Evolutionary conservation across 441 rosid species (phyloP), one percentile per base, ranked within the genome.

Genomic region (Biscutella laevigata): DNA sequence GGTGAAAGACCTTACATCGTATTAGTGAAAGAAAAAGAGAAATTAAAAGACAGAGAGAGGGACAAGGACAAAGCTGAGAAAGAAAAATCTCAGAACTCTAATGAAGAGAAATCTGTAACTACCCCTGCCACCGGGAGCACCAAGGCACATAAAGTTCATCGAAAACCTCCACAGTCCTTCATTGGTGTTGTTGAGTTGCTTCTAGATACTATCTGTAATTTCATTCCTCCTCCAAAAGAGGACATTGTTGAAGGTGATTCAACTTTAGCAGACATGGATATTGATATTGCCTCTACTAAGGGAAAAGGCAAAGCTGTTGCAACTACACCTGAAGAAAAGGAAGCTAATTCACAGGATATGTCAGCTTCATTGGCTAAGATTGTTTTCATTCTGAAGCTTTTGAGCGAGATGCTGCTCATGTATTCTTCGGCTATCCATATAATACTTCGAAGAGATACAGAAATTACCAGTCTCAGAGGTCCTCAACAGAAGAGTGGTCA

Each of bases 241-340:
- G 95, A 78, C 35, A 61, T 29, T 26, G 57, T 32, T 57, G 39
- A 68, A 43, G 78, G 71, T 56, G 78, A 72, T 59, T 49, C 67
- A 53, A 67, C 78, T 40, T 76, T 81, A 43, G 66, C 77, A 50
- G 88, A 82, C 57, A 92, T 92, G 99, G 95, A 88, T 69, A 80
- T 92, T 71, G 99, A 92, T 78, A 83, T 72, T 68, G 76, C 94
- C 61, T 73, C 83, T 22, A 64, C 62, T 12, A 86, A 81, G 71
- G 92, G 88, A 49, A 92, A 92, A 79, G 96, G 99, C 51, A 92
- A 88, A 76, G 96, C 94, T 25, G 62, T 92, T 24, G 95, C 77
- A 14, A 46, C 79, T 57, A 67, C 72, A 25, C 60, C 82, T 64
- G 91, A 75, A 44, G 90, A 71, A 52, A 75, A 76, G 59, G 82